Percentiles rank a stretch among this genome's conserved stretches.
phyloP scores from a whole-genome alignment of 1,284 basidiomycete species.

The Tilletia horrida region DNA sequence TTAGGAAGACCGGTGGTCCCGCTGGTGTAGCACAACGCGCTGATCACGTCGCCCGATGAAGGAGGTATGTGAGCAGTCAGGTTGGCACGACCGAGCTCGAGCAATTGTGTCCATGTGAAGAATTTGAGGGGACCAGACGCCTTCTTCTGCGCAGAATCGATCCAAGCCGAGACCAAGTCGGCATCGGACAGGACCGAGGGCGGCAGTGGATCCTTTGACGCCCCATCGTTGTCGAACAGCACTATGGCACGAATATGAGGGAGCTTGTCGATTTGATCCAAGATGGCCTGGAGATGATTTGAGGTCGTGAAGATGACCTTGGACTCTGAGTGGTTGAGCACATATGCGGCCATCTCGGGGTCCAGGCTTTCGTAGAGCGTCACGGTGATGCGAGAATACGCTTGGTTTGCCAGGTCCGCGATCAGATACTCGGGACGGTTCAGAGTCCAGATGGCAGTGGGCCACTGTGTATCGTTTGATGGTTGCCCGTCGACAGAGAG shows the following conservation, averaged over 20 bases:
- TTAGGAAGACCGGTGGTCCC: constrained; percentile 61
- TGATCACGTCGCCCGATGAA: constrained; percentile 62
- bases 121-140: constrained; percentile 37
- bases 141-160: constrained; percentile 20
- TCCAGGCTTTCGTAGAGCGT: constrained; percentile 53
- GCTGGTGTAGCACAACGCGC: constrained; percentile 83
- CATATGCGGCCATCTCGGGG: constrained; percentile 44
- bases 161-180: constrained; percentile 47
- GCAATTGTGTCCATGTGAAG: constrained; percentile 42
- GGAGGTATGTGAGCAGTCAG: constrained; percentile 65
- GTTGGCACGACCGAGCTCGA: constrained; percentile 49
- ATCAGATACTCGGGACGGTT: constrained; percentile 54
- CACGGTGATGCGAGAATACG: constrained; percentile 44
- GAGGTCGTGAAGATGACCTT: constrained; percentile 49
- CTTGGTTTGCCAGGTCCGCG: constrained; percentile 35
- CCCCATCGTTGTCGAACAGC: constrained; percentile 38
- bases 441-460: constrained; percentile 57
- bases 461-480: constrained; percentile 50
- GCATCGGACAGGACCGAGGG: constrained; percentile 36
- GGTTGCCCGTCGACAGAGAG: constrained; percentile 30
- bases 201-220: constrained; percentile 23
- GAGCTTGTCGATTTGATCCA: constrained; percentile 41
- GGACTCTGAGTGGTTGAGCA: constrained; percentile 48
- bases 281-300: constrained; percentile 43
- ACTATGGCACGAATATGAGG: constrained; percentile 47